Conservation (phyloP, 179 eudicot genomes). For the Silene coronaria region DNA sequence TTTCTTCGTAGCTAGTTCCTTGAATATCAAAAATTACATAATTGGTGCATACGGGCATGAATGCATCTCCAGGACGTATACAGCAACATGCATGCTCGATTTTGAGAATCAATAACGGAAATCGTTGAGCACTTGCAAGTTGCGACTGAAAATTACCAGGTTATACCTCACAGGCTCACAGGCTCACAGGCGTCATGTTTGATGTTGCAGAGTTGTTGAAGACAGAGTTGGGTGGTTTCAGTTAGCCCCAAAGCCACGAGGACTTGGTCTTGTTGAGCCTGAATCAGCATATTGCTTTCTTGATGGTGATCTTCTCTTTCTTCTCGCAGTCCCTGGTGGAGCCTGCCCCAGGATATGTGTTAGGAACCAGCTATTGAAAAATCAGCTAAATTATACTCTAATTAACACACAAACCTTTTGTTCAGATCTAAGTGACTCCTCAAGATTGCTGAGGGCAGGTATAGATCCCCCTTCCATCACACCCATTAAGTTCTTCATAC, state of each 20-base stretch:
- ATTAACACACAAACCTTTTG: conserved; percentile 44
- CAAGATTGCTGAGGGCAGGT: conserved; percentile 72
- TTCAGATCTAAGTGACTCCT: conserved; percentile 78
- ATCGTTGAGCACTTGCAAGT: not conserved
- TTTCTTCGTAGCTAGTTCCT: not conserved
- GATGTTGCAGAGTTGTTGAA: not conserved
- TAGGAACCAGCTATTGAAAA: not conserved
- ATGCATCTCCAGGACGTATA: not conserved
- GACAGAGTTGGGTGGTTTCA: conserved; percentile 21
- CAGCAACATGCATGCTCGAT: not conserved
- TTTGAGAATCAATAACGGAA: not conserved
- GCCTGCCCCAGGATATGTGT: conserved; percentile 41
- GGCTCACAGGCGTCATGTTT: not conserved
- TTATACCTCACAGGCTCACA: not conserved
- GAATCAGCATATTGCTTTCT: conserved; percentile 63
- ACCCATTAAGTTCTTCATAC: conserved; percentile 93
- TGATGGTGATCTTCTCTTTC: conserved; percentile 61
- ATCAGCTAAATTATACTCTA: not conserved
- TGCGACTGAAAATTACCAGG: not conserved
- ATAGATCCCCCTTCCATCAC: conserved; percentile 91
- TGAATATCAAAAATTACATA: conserved; percentile 13
- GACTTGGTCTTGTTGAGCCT: conserved; percentile 49
- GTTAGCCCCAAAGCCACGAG: conserved; percentile 84
- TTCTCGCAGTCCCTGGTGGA: conserved; percentile 89
- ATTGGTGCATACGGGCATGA: conserved; percentile 1